Conservation (phyloP, 2,329 filamentous ascomycete species). For the Lojkania enalia region DNA sequence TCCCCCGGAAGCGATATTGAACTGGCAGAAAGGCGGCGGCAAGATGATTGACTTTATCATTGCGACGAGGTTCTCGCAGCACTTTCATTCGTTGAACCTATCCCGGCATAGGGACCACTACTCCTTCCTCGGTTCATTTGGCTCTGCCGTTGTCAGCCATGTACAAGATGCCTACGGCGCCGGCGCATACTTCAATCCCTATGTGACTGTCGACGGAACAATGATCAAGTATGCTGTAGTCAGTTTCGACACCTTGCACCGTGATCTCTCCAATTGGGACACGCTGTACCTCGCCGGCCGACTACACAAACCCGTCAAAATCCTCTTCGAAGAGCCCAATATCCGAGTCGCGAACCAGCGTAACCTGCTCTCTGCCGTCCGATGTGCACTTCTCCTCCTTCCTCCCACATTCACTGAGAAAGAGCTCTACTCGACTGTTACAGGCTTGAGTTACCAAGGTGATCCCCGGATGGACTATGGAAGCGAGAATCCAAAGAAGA, state of each 20-base stretch:
- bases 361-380: conserved; percentile 88
- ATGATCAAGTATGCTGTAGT: conserved; percentile 98
- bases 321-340: conserved; percentile 87
- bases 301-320: conserved; percentile 97
- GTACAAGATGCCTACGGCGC: conserved; percentile 89
- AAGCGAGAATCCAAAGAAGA: conserved; percentile 89
- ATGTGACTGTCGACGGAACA: conserved; percentile 90
- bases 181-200: conserved; percentile 97
- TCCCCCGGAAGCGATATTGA: conserved; percentile 76
- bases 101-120: conserved; percentile 90
- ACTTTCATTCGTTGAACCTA: conserved; percentile 95
- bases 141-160: conserved; percentile 80
- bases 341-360: conserved; percentile 95
- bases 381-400: conserved; percentile 84
- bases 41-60: conserved; percentile 99
- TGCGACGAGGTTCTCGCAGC: conserved; percentile 89
- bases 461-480: conserved; percentile 94
- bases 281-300: conserved; percentile 95
- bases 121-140: conserved; percentile 78
- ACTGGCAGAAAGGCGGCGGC: conserved; percentile 81
- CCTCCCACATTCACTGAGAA: conserved; percentile 83
- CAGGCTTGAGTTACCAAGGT: conserved; percentile 89
- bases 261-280: conserved; percentile 87
- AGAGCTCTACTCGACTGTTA: conserved; percentile 87
- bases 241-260: conserved; percentile 85